These are phyloP conservation scores for Phytophthora ohioensis DNA, from an alignment of 352 stramenopile species.

Conservation along the genomic window DNA sequence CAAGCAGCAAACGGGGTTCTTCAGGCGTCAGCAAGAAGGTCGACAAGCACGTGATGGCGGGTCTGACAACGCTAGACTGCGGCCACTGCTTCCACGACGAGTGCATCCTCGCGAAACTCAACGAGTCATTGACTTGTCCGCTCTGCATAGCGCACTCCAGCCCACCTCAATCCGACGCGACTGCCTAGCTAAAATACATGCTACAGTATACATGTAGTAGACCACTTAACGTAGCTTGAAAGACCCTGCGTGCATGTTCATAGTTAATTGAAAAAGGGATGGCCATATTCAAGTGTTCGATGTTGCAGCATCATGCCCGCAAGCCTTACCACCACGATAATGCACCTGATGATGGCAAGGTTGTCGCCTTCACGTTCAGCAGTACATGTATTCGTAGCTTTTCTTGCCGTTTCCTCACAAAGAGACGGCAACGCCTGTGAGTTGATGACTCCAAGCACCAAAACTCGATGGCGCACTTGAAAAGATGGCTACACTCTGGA, in stretches of 20 bases:
- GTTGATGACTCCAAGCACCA: neutral
- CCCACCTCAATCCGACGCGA: conserved; percentile 23
- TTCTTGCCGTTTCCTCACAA: conserved; percentile 21
- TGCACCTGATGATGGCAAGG: neutral
- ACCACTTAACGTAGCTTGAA: neutral
- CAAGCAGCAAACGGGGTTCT: conserved; percentile 15
- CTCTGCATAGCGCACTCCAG: conserved; percentile 49
- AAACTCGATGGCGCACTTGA: neutral
- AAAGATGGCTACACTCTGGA: conserved; percentile 14
- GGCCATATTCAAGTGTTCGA: conserved; percentile 10
- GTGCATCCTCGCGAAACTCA: conserved; percentile 87
- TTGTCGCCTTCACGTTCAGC: neutral
- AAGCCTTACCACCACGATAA: neutral
- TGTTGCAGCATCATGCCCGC: neutral
- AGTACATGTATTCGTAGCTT: neutral
- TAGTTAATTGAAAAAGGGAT: conserved; percentile 24
- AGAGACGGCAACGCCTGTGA: conserved; percentile 1
- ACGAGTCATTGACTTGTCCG: conserved; percentile 73
- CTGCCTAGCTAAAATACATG: conserved; percentile 13
- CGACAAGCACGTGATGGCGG: conserved; percentile 47
- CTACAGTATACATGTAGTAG: conserved; percentile 8
- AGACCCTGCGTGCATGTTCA: conserved; percentile 19
- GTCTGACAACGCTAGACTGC: conserved; percentile 80
- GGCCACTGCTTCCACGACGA: conserved; percentile 90
- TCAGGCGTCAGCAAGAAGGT: conserved; percentile 33